Evolutionary conservation across 129 eudicot species (phyloP).

Genomic region (Ambrosia artemisiifolia): DNA sequence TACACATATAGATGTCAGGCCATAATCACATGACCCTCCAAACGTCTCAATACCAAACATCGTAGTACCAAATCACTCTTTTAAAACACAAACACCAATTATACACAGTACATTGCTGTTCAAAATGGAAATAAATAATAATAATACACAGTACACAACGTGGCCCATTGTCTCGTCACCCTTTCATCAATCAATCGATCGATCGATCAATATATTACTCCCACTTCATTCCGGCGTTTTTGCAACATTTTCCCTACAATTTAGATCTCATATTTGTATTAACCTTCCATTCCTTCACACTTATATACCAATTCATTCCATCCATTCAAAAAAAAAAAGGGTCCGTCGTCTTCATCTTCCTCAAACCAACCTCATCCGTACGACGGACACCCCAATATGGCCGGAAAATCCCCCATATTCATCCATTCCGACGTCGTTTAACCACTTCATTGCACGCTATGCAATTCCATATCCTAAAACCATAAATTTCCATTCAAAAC

Average conservation of each 20-base stretch:
- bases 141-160: neutral
- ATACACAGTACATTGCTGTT: neutral
- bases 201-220: too few species aligned
- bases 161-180: constrained; percentile 9
- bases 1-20: too few species aligned
- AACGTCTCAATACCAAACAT: neutral
- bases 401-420: constrained; percentile 1
- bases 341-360: constrained; percentile 18
- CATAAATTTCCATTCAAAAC: neutral
- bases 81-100: neutral
- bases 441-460: constrained; percentile 7
- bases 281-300: constrained; percentile 18
- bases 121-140: too few species aligned
- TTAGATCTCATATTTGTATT: constrained; percentile 19
- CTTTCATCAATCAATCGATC: neutral
- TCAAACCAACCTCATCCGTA: neutral
- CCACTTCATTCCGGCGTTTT: constrained; percentile 16
- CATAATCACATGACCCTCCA: too few species aligned
- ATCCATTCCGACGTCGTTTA: constrained; percentile 13
- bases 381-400: constrained; percentile 25
- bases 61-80: neutral
- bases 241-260: constrained; percentile 21
- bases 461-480: neutral
- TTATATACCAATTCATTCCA: constrained; percentile 1
- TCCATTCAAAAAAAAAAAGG: neutral